Base-by-base conservation (phyloP, 2,329 filamentous ascomycete genomes). In the Diaporthe ilicicola region DNA sequence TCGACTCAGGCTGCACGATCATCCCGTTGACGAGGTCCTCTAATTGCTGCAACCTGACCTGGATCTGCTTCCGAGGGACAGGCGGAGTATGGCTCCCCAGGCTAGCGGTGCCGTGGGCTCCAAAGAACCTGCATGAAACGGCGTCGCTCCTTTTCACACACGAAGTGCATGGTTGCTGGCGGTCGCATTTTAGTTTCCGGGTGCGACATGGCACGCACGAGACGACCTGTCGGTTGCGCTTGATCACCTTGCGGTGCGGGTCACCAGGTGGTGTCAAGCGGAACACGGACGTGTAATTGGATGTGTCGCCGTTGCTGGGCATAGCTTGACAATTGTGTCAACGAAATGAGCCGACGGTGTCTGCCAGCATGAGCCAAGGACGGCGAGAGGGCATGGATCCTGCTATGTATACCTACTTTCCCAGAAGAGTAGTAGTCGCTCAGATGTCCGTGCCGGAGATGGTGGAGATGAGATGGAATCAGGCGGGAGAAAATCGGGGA, bases 111-210 rank as follows among this genome's bases (percentile, higher is more conserved):
- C 55, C 42, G 3, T 51, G 50, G 17, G n/a, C 37, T 19, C 22
- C 74, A 9, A 78, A 77, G 67, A 83, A 83, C 29, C 74, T 76
- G 69, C 83, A 84, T 3, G 70, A 48, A 4, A 71, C 71, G 5
- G 72, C 75, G n/a, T 82, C 78, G 19, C 81, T 80, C 44, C 83
- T 79, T 75, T 80, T 82, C 64, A 75, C 75, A 72, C 84, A 85
- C 8, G 80, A 79, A 27, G 79, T 77, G 72, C 83, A 85, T 34
- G 75, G 82, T 50, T 79, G 80, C 65, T 76, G 78, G 17, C 82
- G 79, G 72, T 85, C 83, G 72, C 83, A 85, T 68, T 80, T 81
- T 9, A 82, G 79, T 76, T 85, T 85, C 70, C 83, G 82, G 24
- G 76, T 76, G 72, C 84, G 83, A 70, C 83, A 85, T 53, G 78